Evolutionary conservation across 805 yeast species (phyloP), one percentile per base, ranked within the genome.

Genomic region (Candida boidinii): DNA sequence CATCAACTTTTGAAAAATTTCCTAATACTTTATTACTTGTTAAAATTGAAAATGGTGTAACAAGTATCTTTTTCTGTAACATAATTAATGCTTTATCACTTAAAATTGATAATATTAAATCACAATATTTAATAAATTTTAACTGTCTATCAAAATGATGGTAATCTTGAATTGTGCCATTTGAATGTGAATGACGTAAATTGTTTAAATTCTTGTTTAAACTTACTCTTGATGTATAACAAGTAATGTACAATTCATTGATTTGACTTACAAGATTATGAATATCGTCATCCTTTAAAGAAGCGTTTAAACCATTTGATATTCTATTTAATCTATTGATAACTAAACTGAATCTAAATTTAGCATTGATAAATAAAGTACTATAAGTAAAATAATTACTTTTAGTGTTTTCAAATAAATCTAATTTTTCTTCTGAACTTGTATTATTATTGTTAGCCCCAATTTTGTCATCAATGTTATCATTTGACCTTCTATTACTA

Each of bases 1-100:
- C n/a, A n/a, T n/a, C n/a, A n/a, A n/a, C n/a, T n/a, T n/a, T n/a
- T n/a, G 7, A 25, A n/a, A 22, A 28, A 30, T n/a, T 25, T 25
- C 19, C 28, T 23, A 7, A 31, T 27, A 23, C 27, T 28, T 12
- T 13, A n/a, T n/a, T n/a, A n/a, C n/a, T n/a, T n/a, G n/a, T n/a
- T n/a, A n/a, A n/a, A n/a, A n/a, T n/a, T n/a, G n/a, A 23, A 33
- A 42, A 39, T 8, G 52, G 49, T 15, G 44, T 45, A 3, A 42
- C 25, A 22, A 62, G 49, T 17, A 62, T 58, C 33, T 59, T 58
- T 37, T 60, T 55, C 35, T 63, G 68, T 14, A 48, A 57, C 51
- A 55, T 64, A 36, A 51, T 64, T 39, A 45, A 59, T 1, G 77
- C 73, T 34, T 79, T 58, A 46, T 75, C 82, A 28, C 73, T 74